Conservation (phyloP, 768 basidiomycete species). For the Artomyces pyxidatus region DNA sequence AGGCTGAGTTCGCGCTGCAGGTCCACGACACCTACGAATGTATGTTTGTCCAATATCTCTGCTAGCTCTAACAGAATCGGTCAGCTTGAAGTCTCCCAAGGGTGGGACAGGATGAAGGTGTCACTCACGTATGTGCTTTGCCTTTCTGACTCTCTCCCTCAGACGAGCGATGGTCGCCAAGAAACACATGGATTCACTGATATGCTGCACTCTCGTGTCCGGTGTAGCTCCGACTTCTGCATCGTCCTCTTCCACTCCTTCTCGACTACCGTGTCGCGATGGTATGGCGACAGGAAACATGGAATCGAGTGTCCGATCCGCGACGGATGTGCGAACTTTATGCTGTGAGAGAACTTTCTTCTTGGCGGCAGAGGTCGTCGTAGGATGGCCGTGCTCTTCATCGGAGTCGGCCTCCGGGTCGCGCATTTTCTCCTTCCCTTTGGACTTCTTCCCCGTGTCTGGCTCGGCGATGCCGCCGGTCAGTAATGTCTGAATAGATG, state of each 20-base stretch:
- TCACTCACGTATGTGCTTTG: slow-evolving; percentile 62
- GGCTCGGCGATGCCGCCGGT: slow-evolving; percentile 35
- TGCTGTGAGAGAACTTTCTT: slow-evolving; percentile 68
- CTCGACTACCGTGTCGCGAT: slow-evolving; percentile 25
- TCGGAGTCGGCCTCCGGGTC: background rate
- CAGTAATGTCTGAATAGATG: slow-evolving; percentile 41
- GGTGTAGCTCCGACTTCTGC: slow-evolving; percentile 4
- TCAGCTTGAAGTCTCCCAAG: too few species aligned
- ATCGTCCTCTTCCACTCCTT: background rate
- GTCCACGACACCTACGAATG: slow-evolving; percentile 90
- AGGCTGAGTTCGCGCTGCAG: slow-evolving; percentile 63
- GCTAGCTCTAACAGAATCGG: slow-evolving; percentile 50
- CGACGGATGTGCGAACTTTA: slow-evolving; percentile 84
- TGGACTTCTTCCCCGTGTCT: background rate
- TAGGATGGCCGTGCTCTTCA: background rate
- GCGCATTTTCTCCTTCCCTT: slow-evolving; percentile 11
- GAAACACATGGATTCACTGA: slow-evolving; percentile 61
- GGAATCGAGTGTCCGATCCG: slow-evolving; percentile 88
- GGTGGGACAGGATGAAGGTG: background rate
- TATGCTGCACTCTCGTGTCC: slow-evolving; percentile 9
- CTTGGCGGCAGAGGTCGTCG: slow-evolving; percentile 19
- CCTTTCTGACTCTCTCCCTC: slow-evolving; percentile 48
- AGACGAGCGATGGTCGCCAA: slow-evolving; percentile 68
- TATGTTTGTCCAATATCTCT: slow-evolving; percentile 80
- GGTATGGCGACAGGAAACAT: slow-evolving; percentile 76